These are phyloP conservation scores for Talaromyces thailandensis DNA, from an alignment of 495 filamentous ascomycete species.

Conservation along the genomic window DNA sequence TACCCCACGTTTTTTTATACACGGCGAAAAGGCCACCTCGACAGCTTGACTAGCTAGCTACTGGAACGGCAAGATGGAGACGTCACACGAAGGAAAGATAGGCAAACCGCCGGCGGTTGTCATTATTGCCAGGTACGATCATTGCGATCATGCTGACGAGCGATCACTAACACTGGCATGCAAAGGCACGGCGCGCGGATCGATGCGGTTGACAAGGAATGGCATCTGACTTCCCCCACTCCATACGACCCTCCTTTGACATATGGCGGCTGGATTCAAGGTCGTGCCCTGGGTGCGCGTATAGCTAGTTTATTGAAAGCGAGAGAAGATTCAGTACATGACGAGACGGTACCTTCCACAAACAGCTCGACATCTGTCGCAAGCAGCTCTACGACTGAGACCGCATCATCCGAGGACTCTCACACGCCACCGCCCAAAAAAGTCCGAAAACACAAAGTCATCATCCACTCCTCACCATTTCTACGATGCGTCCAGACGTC, in stretches of 20 bases:
- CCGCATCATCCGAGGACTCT: conserved; percentile 10
- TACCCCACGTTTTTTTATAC: not conserved
- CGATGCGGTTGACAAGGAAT: conserved; percentile 86
- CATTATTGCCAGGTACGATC: conserved; percentile 67
- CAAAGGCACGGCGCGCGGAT: conserved; percentile 82
- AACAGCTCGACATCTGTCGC: conserved; percentile 1
- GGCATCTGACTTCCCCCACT: conserved; percentile 89
- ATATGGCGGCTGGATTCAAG: conserved; percentile 88
- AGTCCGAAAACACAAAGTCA: conserved; percentile 57
- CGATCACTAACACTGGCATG: conserved; percentile 5
- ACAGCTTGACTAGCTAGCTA: not conserved
- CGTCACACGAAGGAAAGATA: conserved; percentile 23
- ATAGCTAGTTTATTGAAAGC: conserved; percentile 64
- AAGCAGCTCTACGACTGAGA: not conserved
- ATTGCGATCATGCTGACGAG: not conserved
- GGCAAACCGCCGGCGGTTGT: conserved; percentile 55
- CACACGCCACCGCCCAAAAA: conserved; percentile 19
- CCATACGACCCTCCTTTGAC: conserved; percentile 95
- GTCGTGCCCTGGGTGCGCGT: conserved; percentile 64
- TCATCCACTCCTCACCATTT: conserved; percentile 89
- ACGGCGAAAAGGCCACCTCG: not conserved
- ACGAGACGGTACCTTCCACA: not conserved
- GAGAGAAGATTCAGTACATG: conserved; percentile 17
- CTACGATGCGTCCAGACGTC: conserved; percentile 90
- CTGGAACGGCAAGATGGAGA: not conserved